A percentile compares a stretch with the other conserved stretches of the same genome.
These are phyloP conservation scores for Fusarium lyarnte DNA, from an alignment of 2,329 filamentous ascomycete genomes.

Conservation along the genomic window DNA sequence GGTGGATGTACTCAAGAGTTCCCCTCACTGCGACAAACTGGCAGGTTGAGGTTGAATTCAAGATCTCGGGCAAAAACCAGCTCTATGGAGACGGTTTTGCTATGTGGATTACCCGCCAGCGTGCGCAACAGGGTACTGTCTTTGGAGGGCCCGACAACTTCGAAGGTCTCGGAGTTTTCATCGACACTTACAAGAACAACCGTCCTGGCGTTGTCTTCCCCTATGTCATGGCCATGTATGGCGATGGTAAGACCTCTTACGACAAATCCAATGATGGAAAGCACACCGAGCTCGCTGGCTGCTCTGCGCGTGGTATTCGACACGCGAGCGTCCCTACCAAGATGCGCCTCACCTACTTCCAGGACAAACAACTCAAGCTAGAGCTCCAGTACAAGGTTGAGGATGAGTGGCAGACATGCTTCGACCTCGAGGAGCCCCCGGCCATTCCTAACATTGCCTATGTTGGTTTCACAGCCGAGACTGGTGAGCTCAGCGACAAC, in stretches of 20 bases:
- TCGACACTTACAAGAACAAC: constrained; percentile 99
- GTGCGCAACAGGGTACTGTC: constrained; percentile 80
- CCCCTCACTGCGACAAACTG: constrained; percentile 98
- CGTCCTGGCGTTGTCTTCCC: constrained; percentile 94
- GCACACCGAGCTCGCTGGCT: constrained; percentile 89
- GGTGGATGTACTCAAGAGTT: constrained; percentile 93
- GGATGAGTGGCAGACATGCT: constrained; percentile 89
- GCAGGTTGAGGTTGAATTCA: constrained; percentile 97
- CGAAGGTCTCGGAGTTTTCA: constrained; percentile 92
- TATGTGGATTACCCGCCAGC: constrained; percentile 97
- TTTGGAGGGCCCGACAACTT: constrained; percentile 91
- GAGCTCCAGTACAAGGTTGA: constrained; percentile 95
- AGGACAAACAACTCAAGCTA: constrained; percentile 89
- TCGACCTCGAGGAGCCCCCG: constrained; percentile 75
- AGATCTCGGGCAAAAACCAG: constrained; percentile 87
- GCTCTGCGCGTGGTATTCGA: constrained; percentile 91
- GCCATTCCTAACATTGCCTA: constrained; percentile 82
- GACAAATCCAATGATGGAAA: constrained; percentile 97
- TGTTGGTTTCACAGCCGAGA: constrained; percentile 85
- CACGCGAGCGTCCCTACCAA: constrained; percentile 83
- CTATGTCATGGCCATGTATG: constrained; percentile 98
- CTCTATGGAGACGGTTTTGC: constrained; percentile 97
- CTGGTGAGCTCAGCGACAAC: constrained; percentile 95
- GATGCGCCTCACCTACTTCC: constrained; percentile 91
- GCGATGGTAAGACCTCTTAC: constrained; percentile 88